phyloP scores from a whole-genome alignment of 75 land plant species.

The Picea sitchensis region DNA sequence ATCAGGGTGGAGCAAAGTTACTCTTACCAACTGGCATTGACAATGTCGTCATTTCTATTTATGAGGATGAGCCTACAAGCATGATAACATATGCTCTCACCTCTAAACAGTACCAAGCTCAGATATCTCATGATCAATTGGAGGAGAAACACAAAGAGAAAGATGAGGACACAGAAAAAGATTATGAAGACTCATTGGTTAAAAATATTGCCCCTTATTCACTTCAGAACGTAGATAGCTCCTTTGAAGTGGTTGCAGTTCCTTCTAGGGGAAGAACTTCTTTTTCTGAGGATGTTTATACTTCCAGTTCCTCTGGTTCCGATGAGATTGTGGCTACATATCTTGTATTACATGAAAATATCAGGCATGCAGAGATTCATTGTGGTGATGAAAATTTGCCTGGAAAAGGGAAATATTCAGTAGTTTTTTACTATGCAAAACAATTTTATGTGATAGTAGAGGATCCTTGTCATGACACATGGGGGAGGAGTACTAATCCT shows the following conservation, averaged over 20 bases:
- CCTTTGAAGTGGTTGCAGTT: conserved; percentile 29
- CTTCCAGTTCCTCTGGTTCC: conserved; percentile 38
- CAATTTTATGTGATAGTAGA: conserved; percentile 38
- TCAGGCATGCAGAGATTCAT: conserved; percentile 42
- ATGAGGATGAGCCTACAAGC: conserved; percentile 66
- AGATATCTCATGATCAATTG: not conserved
- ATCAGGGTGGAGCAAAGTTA: too few relatives aligned
- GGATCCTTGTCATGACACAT: too few relatives aligned
- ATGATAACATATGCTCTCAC: conserved; percentile 33
- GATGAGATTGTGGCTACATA: conserved; percentile 1
- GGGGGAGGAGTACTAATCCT: too few relatives aligned
- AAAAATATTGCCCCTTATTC: conserved; percentile 13
- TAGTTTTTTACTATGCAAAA: conserved; percentile 67
- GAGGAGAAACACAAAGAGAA: too few relatives aligned
- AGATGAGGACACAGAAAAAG: too few relatives aligned
- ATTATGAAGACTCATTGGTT: conserved; percentile 1
- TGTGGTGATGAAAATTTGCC: conserved; percentile 26
- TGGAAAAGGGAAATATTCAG: conserved; percentile 64
- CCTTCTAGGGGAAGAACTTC: not conserved
- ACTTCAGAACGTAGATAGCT: conserved; percentile 20
- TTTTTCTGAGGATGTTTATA: conserved; percentile 30
- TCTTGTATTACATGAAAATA: conserved; percentile 4
- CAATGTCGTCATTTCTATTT: conserved; percentile 46
- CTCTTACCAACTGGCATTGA: too few relatives aligned
- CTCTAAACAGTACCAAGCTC: conserved; percentile 14